phyloP scores from a whole-genome alignment of 139 green algal genomes.

The Mesostigma viride region DNA sequence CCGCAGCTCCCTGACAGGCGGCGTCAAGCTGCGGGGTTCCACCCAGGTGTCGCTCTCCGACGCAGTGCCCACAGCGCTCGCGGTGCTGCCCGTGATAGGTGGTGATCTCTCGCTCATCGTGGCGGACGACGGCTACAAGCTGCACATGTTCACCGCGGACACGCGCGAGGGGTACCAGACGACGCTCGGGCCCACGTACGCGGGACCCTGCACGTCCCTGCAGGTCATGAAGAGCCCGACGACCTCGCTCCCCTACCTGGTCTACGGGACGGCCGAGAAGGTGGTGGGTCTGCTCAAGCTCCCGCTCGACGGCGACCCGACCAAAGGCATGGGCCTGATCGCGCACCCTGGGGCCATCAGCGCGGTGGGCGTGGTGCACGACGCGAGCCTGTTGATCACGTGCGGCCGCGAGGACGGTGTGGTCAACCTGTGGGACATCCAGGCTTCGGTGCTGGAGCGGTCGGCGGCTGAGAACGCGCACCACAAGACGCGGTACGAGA shows the following conservation, averaged over 20 bases:
- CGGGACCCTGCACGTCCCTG: slow-evolving; percentile 33
- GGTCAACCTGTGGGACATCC: slow-evolving; percentile 45
- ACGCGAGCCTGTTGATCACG: slow-evolving; percentile 54
- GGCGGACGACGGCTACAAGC: slow-evolving; percentile 51
- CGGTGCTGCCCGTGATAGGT: too few relatives aligned
- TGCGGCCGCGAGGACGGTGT: slow-evolving; percentile 38
- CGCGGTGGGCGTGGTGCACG: slow-evolving; percentile 37
- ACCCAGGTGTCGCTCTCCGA: too few relatives aligned
- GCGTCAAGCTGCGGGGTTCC: slow-evolving; percentile 13
- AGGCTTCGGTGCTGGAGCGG: slow-evolving; percentile 11
- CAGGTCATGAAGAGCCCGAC: not conserved
- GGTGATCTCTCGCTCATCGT: too few relatives aligned
- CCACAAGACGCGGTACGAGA: slow-evolving; percentile 25
- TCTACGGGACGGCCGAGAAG: slow-evolving; percentile 41
- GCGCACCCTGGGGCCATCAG: slow-evolving; percentile 52
- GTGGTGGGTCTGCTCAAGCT: slow-evolving; percentile 53
- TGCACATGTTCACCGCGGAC: slow-evolving; percentile 43
- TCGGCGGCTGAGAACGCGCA: slow-evolving; percentile 13
- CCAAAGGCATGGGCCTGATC: slow-evolving; percentile 51
- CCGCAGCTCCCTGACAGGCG: not conserved
- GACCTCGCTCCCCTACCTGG: slow-evolving; percentile 28
- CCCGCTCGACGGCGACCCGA: slow-evolving; percentile 52
- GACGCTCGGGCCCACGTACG: slow-evolving; percentile 52
- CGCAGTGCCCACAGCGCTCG: too few relatives aligned
- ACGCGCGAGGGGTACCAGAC: slow-evolving; percentile 20